Evolutionary conservation across 164 flowering plant species (phyloP).

Genomic region (Taxillus chinensis): DNA sequence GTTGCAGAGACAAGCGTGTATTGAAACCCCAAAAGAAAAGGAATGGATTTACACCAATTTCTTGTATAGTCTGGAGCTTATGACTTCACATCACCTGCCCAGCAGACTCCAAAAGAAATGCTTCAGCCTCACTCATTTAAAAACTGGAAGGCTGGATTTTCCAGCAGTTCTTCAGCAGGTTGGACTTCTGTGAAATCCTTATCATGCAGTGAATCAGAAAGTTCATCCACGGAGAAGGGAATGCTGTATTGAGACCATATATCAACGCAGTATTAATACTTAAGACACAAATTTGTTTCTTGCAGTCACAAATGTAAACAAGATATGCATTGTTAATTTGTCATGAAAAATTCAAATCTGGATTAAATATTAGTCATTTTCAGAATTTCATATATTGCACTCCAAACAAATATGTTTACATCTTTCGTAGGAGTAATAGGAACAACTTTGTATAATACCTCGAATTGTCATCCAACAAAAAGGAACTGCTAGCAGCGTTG

Average conservation of each 20-base stretch:
- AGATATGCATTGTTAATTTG: too few relatives aligned
- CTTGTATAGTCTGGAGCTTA: neutral
- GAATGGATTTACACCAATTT: slow-evolving; percentile 13
- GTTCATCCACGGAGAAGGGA: slow-evolving; percentile 70
- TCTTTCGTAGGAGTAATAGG: too few relatives aligned
- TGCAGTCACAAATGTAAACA: too few relatives aligned
- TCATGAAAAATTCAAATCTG: too few relatives aligned
- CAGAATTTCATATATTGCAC: too few relatives aligned
- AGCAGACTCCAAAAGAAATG: neutral
- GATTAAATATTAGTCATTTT: too few relatives aligned
- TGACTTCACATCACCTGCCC: neutral
- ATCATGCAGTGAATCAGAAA: slow-evolving; percentile 41
- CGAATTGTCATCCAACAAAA: slow-evolving; percentile 59
- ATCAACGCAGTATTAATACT: slow-evolving; percentile 1
- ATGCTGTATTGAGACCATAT: slow-evolving; percentile 35
- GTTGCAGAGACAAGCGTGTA: neutral
- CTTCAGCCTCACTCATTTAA: slow-evolving; percentile 33
- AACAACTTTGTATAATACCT: slow-evolving; percentile 19
- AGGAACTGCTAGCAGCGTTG: slow-evolving; percentile 45
- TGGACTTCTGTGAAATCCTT: slow-evolving; percentile 53
- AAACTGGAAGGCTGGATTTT: slow-evolving; percentile 64
- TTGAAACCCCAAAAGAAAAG: neutral
- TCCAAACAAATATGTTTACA: too few relatives aligned
- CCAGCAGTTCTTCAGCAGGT: slow-evolving; percentile 51
- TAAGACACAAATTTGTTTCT: too few relatives aligned